Base-by-base conservation (phyloP, 192 early-diverging fungal genomes). In the Podochytrium sp. region DNA sequence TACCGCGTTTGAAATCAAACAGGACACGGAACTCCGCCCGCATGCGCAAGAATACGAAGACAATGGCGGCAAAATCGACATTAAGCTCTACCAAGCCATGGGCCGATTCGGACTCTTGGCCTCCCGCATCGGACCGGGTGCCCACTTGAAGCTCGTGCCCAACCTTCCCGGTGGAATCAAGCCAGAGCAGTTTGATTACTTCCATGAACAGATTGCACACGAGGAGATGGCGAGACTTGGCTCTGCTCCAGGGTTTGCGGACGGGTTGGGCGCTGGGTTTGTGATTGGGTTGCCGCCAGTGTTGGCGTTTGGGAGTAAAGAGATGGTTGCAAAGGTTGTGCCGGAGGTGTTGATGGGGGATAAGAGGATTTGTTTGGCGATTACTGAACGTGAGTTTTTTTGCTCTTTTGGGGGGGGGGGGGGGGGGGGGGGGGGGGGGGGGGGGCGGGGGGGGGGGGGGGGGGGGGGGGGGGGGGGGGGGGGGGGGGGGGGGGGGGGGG, bases 181-280 rank as follows among this genome's bases (percentile, higher is more conserved):
- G 65, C 84, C 80, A 2, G 84, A 85, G 41, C 77, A 84, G 74
- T 85, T 85, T 77, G 84, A 85, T 57, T 85, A 85, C 76, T 85
- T 85, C 74, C 80, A 84, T 65, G 83, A 84, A 63, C 47, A 77
- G 72, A 81, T 85, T 74, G 75, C 71, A 14, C 81, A 83, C 49
- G 80, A 84, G 47, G 79, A 80, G 65, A 73, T 70, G 18, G 58
- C 76, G 25, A 43, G 73, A 2, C 51, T 80, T 12, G 82, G 82
- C 33, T 65, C 73, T 50, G 78, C 78, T 47, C 60, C 60, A 37
- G 55, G 73, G 7, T 81, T 57, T 35, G 74, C 61, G 3, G 76
- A 79, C 29, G 76, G 76, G 1, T 39, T 79, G 23, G 65, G 71
- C 14, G 78, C 64, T 38, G 65, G 58, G 33, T 81, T 76, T 56